Percentiles rank a stretch among this genome's conserved stretches.
Conservation (phyloP, 2,329 filamentous ascomycete species). For the Plectosphaerella cucumerina region DNA sequence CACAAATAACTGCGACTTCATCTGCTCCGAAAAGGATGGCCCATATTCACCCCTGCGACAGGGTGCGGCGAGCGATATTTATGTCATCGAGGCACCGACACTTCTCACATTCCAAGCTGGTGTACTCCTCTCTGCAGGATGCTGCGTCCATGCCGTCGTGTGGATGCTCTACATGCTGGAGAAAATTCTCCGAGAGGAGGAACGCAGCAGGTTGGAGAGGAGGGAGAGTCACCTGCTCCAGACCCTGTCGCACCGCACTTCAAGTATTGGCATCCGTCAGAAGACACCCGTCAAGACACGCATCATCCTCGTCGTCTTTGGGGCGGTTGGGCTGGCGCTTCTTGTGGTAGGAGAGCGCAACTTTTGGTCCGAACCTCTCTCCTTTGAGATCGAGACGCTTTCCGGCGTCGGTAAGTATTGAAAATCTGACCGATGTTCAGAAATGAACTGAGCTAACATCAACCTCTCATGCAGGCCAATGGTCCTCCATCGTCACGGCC, state of each 20-base stretch:
- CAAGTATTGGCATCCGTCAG: no score
- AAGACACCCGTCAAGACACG: constrained; percentile 40
- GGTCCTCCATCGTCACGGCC: constrained; percentile 57
- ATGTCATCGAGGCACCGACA: constrained; percentile 55
- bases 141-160: constrained; percentile 60
- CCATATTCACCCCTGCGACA: constrained; percentile 52
- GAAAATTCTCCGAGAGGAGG: constrained; percentile 49
- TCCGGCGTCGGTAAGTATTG: constrained; percentile 49
- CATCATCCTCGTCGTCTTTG: constrained; percentile 52
- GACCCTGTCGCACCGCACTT: no score
- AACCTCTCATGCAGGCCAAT: constrained; percentile 41
- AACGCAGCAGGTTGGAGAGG: constrained; percentile 8
- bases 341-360: constrained; percentile 60
- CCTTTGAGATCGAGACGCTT: constrained; percentile 59
- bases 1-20: constrained; percentile 37
- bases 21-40: constrained; percentile 38
- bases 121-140: constrained; percentile 58
- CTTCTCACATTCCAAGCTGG: constrained; percentile 54
- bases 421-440: not conserved
- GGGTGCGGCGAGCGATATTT: constrained; percentile 55
- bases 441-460: no score
- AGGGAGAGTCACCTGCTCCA: constrained; percentile 16
- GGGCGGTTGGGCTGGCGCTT: constrained; percentile 53
- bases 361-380: constrained; percentile 53
- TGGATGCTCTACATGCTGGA: constrained; percentile 59